These are phyloP conservation scores for Blakeslea trispora DNA, from an alignment of 371 early-diverging fungal genomes.

Conservation along the genomic window DNA sequence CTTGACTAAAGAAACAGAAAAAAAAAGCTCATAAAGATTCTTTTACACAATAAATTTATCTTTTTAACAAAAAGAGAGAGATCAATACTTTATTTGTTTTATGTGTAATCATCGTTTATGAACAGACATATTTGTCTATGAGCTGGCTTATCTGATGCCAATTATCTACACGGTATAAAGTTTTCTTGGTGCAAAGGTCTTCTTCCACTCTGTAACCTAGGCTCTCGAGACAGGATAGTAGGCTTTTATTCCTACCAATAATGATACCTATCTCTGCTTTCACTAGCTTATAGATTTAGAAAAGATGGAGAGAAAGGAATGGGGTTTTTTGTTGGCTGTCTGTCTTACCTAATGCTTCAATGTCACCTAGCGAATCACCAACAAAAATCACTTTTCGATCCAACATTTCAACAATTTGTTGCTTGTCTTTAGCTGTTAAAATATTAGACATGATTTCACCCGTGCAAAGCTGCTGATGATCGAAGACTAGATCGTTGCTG, in stretches of 20 bases:
- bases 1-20: neutral
- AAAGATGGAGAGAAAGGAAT: neutral
- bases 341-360: conserved; percentile 35
- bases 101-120: too few relatives aligned
- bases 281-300: conserved; percentile 31
- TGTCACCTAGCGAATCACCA: conserved; percentile 48
- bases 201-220: conserved; percentile 16
- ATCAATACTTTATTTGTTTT: neutral
- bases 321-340: too few relatives aligned
- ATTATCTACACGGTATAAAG: conserved; percentile 19
- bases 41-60: neutral
- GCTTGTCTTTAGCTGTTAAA: conserved; percentile 38
- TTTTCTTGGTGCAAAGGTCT: conserved; percentile 4
- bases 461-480: conserved; percentile 18
- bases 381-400: conserved; percentile 27
- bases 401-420: conserved; percentile 16
- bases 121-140: conserved; percentile 1
- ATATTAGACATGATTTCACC: conserved; percentile 33
- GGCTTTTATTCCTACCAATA: conserved; percentile 46
- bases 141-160: conserved; percentile 24
- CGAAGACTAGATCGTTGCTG: conserved; percentile 38
- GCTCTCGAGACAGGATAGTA: conserved; percentile 23
- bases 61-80: neutral
- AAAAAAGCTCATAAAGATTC: neutral
- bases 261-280: conserved; percentile 54